These are phyloP conservation scores for Chlorophyllum brunneum DNA, from an alignment of 768 basidiomycete genomes.

Conservation along the genomic window DNA sequence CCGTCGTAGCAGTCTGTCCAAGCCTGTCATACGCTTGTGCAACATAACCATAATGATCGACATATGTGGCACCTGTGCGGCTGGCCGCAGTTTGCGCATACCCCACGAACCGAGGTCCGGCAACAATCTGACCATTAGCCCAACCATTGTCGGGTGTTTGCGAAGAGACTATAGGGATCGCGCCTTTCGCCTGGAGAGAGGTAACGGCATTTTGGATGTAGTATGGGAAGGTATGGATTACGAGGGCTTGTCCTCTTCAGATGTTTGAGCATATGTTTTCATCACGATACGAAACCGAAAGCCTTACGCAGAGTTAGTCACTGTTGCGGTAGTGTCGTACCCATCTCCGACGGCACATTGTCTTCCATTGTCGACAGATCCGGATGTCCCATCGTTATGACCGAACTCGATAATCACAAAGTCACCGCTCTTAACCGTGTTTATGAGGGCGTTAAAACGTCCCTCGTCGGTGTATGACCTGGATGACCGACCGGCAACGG, in stretches of 20 bases:
- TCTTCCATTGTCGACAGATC: constrained; percentile 36
- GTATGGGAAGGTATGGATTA: constrained; percentile 43
- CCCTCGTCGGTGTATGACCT: constrained; percentile 47
- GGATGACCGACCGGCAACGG: constrained; percentile 42
- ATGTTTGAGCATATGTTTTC: background rate
- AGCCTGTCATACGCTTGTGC: constrained; percentile 37
- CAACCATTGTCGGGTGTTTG: constrained; percentile 47
- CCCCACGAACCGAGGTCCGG: constrained; percentile 39
- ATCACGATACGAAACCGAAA: background rate
- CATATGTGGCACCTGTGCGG: constrained; percentile 34
- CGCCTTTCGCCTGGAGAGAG: constrained; percentile 41
- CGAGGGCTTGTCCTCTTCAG: constrained; percentile 30
- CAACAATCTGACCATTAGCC: constrained; percentile 29
- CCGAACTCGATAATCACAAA: constrained; percentile 46
- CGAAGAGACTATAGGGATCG: constrained; percentile 42
- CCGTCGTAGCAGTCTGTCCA: constrained; percentile 33
- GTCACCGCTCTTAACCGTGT: constrained; percentile 34
- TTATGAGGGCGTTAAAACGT: constrained; percentile 37
- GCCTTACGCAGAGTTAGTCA: constrained; percentile 31
- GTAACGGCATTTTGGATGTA: constrained; percentile 43
- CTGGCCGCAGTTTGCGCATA: constrained; percentile 38
- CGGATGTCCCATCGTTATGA: constrained; percentile 42
- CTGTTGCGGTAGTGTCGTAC: constrained; percentile 31
- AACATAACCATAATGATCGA: constrained; percentile 44
- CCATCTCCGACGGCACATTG: constrained; percentile 38